Conservation (phyloP, 2,329 filamentous ascomycete species). For the Hymenoscyphus occultus region DNA sequence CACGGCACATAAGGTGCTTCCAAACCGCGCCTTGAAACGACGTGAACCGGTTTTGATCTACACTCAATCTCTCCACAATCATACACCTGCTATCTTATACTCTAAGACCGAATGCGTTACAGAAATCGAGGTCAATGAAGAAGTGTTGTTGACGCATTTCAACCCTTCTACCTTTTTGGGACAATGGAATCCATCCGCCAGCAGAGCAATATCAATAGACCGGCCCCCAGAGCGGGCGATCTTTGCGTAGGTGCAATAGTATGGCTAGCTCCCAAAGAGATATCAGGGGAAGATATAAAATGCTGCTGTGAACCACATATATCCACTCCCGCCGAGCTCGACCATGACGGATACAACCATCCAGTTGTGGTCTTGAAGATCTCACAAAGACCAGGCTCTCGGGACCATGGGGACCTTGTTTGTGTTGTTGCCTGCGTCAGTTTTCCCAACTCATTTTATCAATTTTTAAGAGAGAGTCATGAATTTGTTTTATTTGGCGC, state of each 20-base stretch:
- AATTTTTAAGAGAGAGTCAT: neutral
- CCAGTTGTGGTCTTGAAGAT: constrained; percentile 21
- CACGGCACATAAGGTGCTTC: neutral
- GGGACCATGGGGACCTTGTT: constrained; percentile 19
- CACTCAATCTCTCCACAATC: neutral
- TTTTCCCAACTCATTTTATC: neutral
- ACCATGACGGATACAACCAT: constrained; percentile 21
- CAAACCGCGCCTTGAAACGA: neutral
- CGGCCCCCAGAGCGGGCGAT: constrained; percentile 13
- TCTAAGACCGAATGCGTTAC: neutral
- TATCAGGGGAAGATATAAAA: constrained; percentile 7
- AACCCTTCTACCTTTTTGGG: neutral
- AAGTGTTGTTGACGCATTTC: neutral
- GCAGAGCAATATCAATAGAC: neutral
- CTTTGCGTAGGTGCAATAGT: constrained; percentile 25
- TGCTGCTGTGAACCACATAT: constrained; percentile 13
- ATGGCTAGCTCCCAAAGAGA: constrained; percentile 19
- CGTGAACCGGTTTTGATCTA: neutral
- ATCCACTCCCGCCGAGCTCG: constrained; percentile 10
- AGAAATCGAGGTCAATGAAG: neutral
- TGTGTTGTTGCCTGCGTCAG: constrained; percentile 24
- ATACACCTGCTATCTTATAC: neutral
- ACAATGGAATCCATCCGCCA: neutral
- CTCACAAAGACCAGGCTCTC: constrained; percentile 15
- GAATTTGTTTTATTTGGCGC: neutral